Conservation (phyloP, 148 eudicot species). For the Fagopyrum tataricum region DNA sequence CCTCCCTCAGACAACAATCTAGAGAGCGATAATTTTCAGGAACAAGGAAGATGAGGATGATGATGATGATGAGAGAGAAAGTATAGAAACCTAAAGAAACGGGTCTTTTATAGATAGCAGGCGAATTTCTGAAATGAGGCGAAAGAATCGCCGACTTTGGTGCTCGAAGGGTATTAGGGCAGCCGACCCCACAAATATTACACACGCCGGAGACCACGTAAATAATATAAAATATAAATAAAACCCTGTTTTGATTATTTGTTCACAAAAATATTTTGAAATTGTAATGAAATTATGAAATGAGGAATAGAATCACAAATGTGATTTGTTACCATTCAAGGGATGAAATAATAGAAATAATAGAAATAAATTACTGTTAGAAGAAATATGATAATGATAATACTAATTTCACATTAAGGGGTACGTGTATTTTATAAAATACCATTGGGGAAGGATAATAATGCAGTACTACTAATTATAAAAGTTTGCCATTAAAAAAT, state of each 20-base stretch:
- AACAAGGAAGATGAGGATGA: background rate
- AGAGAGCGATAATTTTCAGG: conserved; percentile 11
- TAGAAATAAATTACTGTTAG: too few relatives aligned
- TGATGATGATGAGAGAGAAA: conserved; percentile 12
- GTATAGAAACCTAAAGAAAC: conserved; percentile 4
- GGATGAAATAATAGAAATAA: too few relatives aligned
- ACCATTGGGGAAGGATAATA: too few relatives aligned
- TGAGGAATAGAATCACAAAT: too few relatives aligned
- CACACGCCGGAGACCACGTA: conserved; percentile 5
- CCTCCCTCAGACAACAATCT: background rate
- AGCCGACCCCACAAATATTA: conserved; percentile 6
- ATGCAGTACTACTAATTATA: too few relatives aligned
- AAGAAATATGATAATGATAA: too few relatives aligned
- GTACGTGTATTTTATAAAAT: too few relatives aligned
- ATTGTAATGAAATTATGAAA: too few relatives aligned
- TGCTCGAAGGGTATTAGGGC: background rate
- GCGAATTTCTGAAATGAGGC: conserved; percentile 13
- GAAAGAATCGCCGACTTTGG: conserved; percentile 9
- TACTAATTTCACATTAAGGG: too few relatives aligned
- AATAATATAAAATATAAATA: background rate
- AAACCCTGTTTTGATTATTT: background rate
- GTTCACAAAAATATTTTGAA: too few relatives aligned
- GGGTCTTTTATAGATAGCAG: conserved; percentile 11
- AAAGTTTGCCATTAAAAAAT: too few relatives aligned
- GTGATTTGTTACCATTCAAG: too few relatives aligned